Percentiles rank a stretch among this genome's conserved stretches.
Evolutionary conservation across 2,329 filamentous ascomycete species (phyloP).

Genomic region (Colletotrichum chlorophyti): DNA sequence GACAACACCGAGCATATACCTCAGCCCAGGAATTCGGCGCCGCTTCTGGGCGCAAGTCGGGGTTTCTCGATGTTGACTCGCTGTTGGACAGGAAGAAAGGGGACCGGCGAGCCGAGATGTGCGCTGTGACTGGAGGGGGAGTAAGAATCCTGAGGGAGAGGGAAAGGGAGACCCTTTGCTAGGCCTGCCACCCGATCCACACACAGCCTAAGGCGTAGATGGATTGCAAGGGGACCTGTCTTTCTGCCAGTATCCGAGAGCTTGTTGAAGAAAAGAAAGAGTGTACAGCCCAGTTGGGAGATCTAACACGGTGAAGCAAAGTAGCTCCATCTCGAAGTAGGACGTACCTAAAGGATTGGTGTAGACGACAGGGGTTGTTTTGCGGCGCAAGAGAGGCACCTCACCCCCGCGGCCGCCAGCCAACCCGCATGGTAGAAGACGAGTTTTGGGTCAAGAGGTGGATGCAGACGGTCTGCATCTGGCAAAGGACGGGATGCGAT

Average conservation of each 20-base stretch:
- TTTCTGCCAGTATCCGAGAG: slow-evolving; percentile 3
- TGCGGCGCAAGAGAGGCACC: slow-evolving; percentile 17
- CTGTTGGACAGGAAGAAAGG: slow-evolving; percentile 28
- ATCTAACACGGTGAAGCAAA: background rate
- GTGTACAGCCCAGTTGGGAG: slow-evolving; percentile 1
- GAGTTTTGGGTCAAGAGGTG: slow-evolving; percentile 19
- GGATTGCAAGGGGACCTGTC: slow-evolving; percentile 11
- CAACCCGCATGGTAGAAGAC: slow-evolving; percentile 19
- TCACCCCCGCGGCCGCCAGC: slow-evolving; percentile 25
- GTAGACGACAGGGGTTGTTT: slow-evolving; percentile 9
- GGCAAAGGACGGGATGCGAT: slow-evolving; percentile 3
- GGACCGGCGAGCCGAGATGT: slow-evolving; percentile 10
- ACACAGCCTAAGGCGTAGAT: slow-evolving; percentile 6
- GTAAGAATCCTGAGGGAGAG: slow-evolving; percentile 28
- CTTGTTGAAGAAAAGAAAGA: background rate
- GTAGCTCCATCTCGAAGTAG: slow-evolving; percentile 17
- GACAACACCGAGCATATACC: too few species aligned
- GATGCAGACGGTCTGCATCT: slow-evolving; percentile 14
- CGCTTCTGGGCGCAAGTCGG: slow-evolving; percentile 20
- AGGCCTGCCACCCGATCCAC: background rate
- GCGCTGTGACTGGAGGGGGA: background rate
- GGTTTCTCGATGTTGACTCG: slow-evolving; percentile 4
- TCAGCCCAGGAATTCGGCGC: slow-evolving; percentile 20
- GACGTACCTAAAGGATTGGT: background rate
- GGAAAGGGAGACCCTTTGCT: slow-evolving; percentile 16